These are phyloP conservation scores for Penicillium tannophilum DNA, from an alignment of 495 filamentous ascomycete species.

Conservation along the genomic window DNA sequence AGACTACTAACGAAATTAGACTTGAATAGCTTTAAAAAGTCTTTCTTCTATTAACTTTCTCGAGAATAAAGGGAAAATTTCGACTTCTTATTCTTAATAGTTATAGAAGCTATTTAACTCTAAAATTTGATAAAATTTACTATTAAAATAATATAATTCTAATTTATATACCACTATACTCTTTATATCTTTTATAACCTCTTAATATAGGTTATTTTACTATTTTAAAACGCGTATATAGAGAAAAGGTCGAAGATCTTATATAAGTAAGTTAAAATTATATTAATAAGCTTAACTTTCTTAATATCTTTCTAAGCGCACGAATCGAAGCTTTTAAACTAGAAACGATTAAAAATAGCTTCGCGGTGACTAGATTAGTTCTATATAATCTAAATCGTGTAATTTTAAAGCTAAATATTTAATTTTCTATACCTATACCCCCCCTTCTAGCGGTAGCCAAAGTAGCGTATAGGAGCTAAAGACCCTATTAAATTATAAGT, in stretches of 20 bases:
- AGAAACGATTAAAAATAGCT: slow-evolving; percentile 18
- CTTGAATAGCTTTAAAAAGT: slow-evolving; percentile 7
- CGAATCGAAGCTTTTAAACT: slow-evolving; percentile 12
- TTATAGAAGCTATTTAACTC: neutral
- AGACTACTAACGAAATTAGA: neutral
- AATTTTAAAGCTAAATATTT: slow-evolving; percentile 12
- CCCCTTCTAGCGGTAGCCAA: neutral
- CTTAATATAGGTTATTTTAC: slow-evolving; percentile 3
- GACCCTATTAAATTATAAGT: neutral
- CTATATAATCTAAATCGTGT: slow-evolving; percentile 12
- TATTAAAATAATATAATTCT: neutral
- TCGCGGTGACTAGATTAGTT: slow-evolving; percentile 14
- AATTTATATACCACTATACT: slow-evolving; percentile 1
- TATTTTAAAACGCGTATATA: neutral
- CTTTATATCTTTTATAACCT: slow-evolving; percentile 1
- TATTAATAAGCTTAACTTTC: neutral
- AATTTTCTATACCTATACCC: slow-evolving; percentile 9
- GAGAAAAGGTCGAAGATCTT: too few relatives aligned
- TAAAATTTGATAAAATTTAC: slow-evolving; percentile 1
- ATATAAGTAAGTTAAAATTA: too few relatives aligned
- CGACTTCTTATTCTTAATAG: slow-evolving; percentile 1
- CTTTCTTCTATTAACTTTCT: slow-evolving; percentile 2
- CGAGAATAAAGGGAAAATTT: neutral
- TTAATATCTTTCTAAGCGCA: slow-evolving; percentile 1
- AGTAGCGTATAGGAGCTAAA: slow-evolving; percentile 9